A percentile compares a stretch with the other conserved stretches of the same genome.
Conservation (phyloP, 441 rosid genomes). For the Pelargonium myrrhifolium region DNA sequence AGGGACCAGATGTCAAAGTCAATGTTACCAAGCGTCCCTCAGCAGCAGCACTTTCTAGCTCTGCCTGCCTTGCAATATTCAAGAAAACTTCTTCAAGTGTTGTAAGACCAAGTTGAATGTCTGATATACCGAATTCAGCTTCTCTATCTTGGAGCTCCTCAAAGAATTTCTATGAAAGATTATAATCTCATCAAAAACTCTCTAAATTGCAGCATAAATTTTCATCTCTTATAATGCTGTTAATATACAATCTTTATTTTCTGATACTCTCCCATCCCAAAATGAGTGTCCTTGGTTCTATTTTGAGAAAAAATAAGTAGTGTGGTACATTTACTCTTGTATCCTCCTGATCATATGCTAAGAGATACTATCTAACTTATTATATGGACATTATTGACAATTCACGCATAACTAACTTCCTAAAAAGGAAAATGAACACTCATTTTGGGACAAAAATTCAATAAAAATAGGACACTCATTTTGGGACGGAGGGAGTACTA, state of each 20-base stretch:
- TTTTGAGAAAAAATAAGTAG: too few species aligned
- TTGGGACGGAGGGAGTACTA: too few species aligned
- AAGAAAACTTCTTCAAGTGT: conserved; percentile 93
- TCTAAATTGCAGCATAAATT: neutral
- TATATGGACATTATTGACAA: too few species aligned
- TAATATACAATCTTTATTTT: neutral
- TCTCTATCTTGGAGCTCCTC: conserved; percentile 61
- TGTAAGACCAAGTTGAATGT: conserved; percentile 76
- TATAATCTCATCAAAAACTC: neutral
- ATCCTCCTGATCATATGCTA: too few species aligned
- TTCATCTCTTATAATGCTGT: neutral
- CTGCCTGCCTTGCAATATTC: conserved; percentile 75
- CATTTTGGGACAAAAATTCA: too few species aligned
- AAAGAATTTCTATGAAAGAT: conserved; percentile 45
- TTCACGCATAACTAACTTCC: too few species aligned
- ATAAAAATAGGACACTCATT: too few species aligned
- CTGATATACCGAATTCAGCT: conserved; percentile 51
- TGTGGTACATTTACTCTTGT: too few species aligned
- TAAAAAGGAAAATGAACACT: too few species aligned
- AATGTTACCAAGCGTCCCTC: conserved; percentile 61
- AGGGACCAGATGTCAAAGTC: conserved; percentile 51
- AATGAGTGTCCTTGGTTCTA: too few species aligned
- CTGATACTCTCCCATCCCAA: too few species aligned
- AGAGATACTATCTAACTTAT: too few species aligned
- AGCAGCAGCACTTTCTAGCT: conserved; percentile 69